These are phyloP conservation scores for Parascedosporium putredinis DNA, from an alignment of 2,329 filamentous ascomycete genomes.

Conservation along the genomic window DNA sequence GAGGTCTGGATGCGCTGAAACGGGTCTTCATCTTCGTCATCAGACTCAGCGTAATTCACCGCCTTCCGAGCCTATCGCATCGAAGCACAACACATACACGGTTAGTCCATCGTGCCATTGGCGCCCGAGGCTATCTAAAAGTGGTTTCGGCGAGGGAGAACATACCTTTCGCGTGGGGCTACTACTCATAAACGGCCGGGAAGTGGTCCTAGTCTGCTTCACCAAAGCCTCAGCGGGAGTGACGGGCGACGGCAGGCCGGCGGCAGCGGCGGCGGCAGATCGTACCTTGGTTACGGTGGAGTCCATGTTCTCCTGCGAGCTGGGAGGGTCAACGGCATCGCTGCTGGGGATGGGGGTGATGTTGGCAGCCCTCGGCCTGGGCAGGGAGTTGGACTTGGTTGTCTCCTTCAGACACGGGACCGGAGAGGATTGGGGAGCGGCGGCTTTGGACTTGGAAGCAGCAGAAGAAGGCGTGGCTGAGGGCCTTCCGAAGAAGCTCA, in stretches of 20 bases:
- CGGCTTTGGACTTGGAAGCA: slow-evolving; percentile 16
- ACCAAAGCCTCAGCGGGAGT: slow-evolving; percentile 29
- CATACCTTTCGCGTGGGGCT: slow-evolving; percentile 74
- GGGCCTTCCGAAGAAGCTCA: slow-evolving; percentile 32
- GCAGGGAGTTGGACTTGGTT: slow-evolving; percentile 27
- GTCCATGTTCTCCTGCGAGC: slow-evolving; percentile 56
- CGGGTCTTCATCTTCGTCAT: slow-evolving; percentile 56
- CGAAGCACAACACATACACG: no score
- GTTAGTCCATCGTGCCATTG: no score
- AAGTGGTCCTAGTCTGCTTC: slow-evolving; percentile 31
- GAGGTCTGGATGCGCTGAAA: slow-evolving; percentile 11
- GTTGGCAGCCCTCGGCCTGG: slow-evolving; percentile 35
- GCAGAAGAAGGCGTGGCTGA: slow-evolving; percentile 23
- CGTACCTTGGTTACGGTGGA: slow-evolving; percentile 28
- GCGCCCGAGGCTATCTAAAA: no score
- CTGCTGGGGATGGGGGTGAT: slow-evolving; percentile 74
- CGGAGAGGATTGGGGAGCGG: slow-evolving; percentile 20
- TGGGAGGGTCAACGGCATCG: slow-evolving; percentile 57
- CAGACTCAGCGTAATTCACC: slow-evolving; percentile 78
- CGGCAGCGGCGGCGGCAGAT: slow-evolving; percentile 41
- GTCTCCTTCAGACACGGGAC: slow-evolving; percentile 30
- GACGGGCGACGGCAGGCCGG: slow-evolving; percentile 32
- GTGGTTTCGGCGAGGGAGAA: not conserved
- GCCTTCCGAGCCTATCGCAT: slow-evolving; percentile 44
- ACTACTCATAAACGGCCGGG: slow-evolving; percentile 35